Conservation (phyloP, 768 basidiomycete species). For the Rhodotorula taiwanensis region DNA sequence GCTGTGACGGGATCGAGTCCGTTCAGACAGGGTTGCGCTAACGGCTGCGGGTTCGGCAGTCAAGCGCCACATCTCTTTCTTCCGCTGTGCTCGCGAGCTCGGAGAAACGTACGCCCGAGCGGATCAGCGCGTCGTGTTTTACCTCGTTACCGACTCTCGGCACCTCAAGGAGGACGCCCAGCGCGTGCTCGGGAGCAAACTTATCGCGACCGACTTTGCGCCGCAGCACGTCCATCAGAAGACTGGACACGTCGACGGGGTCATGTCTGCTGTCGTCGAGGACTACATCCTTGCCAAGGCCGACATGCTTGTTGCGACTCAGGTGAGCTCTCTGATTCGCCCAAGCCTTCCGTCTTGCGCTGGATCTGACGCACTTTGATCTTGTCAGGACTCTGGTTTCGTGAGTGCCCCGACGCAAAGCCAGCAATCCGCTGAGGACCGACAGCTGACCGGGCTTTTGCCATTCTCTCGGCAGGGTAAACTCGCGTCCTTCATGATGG, state of each 20-base stretch:
- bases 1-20: not conserved
- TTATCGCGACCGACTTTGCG: constrained; percentile 22
- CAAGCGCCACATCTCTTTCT: constrained; percentile 29
- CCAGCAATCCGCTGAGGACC: no score
- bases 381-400: constrained; percentile 21
- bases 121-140: constrained; percentile 22
- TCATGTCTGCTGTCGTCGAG: constrained; percentile 28
- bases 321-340: constrained; percentile 4
- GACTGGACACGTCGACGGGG: constrained; percentile 30
- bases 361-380: not conserved
- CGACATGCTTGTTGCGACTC: constrained; percentile 29
- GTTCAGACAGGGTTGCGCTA: not conserved
- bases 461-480: constrained; percentile 15
- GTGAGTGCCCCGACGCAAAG: constrained; percentile 1
- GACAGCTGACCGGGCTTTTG: no score
- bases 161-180: constrained; percentile 26
- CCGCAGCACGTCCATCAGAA: constrained; percentile 35
- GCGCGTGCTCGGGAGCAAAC: constrained; percentile 11
- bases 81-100: constrained; percentile 31
- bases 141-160: constrained; percentile 29
- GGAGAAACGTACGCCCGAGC: constrained; percentile 25
- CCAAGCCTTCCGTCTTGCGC: not conserved
- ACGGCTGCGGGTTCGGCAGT: constrained; percentile 8
- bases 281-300: constrained; percentile 31
- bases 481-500: constrained; percentile 30